These are phyloP conservation scores for Gaultheria prostrata DNA, from an alignment of 148 eudicot species.

Conservation along the genomic window DNA sequence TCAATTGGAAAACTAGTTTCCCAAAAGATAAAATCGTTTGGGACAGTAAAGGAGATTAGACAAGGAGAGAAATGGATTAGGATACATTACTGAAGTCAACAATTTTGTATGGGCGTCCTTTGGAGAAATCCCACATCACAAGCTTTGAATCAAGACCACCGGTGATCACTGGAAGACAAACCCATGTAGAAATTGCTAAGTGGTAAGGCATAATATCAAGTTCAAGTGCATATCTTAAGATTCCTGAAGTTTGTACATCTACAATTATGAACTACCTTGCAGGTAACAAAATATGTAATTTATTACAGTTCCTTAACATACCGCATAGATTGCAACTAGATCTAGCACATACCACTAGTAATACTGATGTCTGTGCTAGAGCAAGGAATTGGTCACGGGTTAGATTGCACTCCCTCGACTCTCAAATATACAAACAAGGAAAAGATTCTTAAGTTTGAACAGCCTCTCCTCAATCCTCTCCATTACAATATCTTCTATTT, in stretches of 20 bases:
- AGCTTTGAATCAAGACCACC: conserved; percentile 99
- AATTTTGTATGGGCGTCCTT: conserved; percentile 65
- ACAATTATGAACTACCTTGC: background rate
- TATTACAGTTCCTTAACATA: background rate
- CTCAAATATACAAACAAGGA: too few relatives aligned
- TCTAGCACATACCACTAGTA: background rate
- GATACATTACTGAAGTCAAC: conserved; percentile 70
- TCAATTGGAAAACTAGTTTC: too few relatives aligned
- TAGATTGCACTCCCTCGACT: too few relatives aligned
- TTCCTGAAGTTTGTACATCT: background rate
- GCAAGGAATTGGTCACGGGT: too few relatives aligned
- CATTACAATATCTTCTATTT: too few relatives aligned
- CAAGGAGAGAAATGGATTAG: background rate
- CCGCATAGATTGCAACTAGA: background rate
- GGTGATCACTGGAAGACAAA: conserved; percentile 59
- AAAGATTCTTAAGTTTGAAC: too few relatives aligned
- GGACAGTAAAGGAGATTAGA: background rate
- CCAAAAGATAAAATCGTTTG: too few relatives aligned
- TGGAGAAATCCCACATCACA: conserved; percentile 97
- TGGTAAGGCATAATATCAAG: conserved; percentile 2
- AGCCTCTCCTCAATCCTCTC: too few relatives aligned
- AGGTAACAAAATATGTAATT: background rate
- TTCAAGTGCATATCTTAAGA: conserved; percentile 6
- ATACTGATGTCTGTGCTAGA: too few relatives aligned
- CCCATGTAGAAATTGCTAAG: conserved; percentile 3